A percentile compares a stretch with the other conserved stretches of the same genome.
phyloP scores from a whole-genome alignment of 305 asterid species.

The Nicotiana rustica region DNA sequence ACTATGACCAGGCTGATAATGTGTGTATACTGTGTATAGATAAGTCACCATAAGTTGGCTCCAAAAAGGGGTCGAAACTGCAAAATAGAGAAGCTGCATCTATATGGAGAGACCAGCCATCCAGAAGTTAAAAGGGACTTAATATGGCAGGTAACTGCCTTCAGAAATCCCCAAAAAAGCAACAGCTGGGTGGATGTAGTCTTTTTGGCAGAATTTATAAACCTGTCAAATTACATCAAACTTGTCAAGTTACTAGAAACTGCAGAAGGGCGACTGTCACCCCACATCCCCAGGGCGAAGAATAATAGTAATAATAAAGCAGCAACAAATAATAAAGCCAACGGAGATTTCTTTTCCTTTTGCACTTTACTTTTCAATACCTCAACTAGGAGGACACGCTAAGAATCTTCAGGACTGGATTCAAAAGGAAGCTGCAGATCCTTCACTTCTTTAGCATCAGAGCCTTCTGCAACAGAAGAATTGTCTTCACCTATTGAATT shows the following conservation, averaged over 20 bases:
- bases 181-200: slow-evolving; percentile 17
- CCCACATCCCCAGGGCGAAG: background rate
- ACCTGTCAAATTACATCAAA: slow-evolving; percentile 18
- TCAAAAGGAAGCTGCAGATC: slow-evolving; percentile 40
- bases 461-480: slow-evolving; percentile 66
- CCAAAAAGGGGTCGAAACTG: slow-evolving; percentile 26
- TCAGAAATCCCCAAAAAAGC: slow-evolving; percentile 5
- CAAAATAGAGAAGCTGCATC: slow-evolving; percentile 27
- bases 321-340: background rate
- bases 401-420: slow-evolving; percentile 43
- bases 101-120: slow-evolving; percentile 31
- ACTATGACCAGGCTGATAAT: slow-evolving; percentile 29
- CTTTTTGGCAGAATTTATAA: background rate
- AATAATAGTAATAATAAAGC: background rate
- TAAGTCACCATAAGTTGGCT: slow-evolving; percentile 17
- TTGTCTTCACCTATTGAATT: slow-evolving; percentile 69
- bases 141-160: slow-evolving; percentile 15
- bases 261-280: slow-evolving; percentile 17
- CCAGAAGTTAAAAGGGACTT: slow-evolving; percentile 13
- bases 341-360: background rate
- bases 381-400: slow-evolving; percentile 33
- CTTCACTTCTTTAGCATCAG: slow-evolving; percentile 59
- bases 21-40: slow-evolving; percentile 20
- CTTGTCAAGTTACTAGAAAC: slow-evolving; percentile 13
- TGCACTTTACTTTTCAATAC: slow-evolving; percentile 20